These are phyloP conservation scores for Tricholoma saponaceum DNA, from an alignment of 768 basidiomycete species.

Conservation along the genomic window DNA sequence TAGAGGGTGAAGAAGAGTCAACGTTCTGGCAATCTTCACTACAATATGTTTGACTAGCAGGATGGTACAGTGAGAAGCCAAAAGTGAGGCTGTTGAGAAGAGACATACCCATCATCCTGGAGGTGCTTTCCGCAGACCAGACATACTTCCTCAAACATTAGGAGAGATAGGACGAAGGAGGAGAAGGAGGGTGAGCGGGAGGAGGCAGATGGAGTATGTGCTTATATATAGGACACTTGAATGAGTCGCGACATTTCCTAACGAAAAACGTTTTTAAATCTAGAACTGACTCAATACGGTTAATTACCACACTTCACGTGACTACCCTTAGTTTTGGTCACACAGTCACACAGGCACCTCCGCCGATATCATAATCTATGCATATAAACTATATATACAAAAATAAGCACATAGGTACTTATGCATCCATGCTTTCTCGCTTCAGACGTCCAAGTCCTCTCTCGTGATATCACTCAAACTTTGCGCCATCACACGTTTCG, in stretches of 20 bases:
- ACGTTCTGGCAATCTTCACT: slow-evolving; percentile 60
- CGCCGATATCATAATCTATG: no score
- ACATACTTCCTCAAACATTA: slow-evolving; percentile 80
- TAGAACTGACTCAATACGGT: slow-evolving; percentile 28
- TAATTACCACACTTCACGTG: slow-evolving; percentile 19
- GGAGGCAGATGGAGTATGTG: slow-evolving; percentile 14
- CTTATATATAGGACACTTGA: slow-evolving; percentile 26
- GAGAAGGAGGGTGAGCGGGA: slow-evolving; percentile 10
- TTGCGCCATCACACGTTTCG: slow-evolving; percentile 27
- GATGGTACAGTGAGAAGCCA: slow-evolving; percentile 11
- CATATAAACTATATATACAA: no score
- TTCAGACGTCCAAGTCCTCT: no score
- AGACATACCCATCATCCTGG: slow-evolving; percentile 54
- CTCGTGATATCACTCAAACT: slow-evolving; percentile 11
- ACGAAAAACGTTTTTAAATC: slow-evolving; percentile 31
- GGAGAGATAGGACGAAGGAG: slow-evolving; percentile 6
- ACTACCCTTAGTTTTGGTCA: slow-evolving; percentile 1
- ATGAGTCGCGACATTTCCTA: slow-evolving; percentile 33
- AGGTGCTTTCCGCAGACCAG: slow-evolving; percentile 68
- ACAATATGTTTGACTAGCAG: slow-evolving; percentile 60
- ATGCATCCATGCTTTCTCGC: no score
- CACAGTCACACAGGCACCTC: no score
- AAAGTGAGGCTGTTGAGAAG: slow-evolving; percentile 3
- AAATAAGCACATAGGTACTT: no score
- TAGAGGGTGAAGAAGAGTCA: slow-evolving; percentile 63